Evolutionary conservation across 148 eudicot genomes (phyloP).

Genomic region (Persicaria tinctoria): DNA sequence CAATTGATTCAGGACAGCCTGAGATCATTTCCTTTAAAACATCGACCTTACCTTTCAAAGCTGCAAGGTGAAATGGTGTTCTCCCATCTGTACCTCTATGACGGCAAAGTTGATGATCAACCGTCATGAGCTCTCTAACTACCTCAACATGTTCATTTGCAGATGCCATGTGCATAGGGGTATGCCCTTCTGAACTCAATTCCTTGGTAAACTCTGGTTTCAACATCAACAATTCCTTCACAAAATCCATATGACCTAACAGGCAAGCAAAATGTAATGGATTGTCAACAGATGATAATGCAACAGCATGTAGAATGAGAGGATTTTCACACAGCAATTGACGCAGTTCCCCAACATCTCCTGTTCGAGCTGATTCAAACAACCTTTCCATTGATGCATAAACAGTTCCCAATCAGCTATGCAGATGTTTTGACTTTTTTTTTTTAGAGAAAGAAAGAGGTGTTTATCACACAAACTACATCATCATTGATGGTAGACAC

Average conservation of each 20-base stretch:
- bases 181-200: conserved; percentile 8
- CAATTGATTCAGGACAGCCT: conserved; percentile 25
- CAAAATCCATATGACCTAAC: conserved; percentile 3
- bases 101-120: conserved; percentile 22
- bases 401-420: neutral
- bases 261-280: conserved; percentile 5
- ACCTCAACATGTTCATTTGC: conserved; percentile 12
- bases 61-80: conserved; percentile 48
- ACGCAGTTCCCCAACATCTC: neutral
- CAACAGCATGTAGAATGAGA: neutral
- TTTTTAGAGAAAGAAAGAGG: neutral
- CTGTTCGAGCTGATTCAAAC: conserved; percentile 2
- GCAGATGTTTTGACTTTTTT: neutral
- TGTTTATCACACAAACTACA: neutral
- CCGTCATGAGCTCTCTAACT: conserved; percentile 25
- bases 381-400: neutral
- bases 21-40: conserved; percentile 32
- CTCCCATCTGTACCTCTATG: conserved; percentile 32
- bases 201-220: conserved; percentile 10
- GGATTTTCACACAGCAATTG: neutral
- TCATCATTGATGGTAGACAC: neutral
- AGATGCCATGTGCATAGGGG: conserved; percentile 14
- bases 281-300: conserved; percentile 5
- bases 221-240: neutral
- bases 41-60: conserved; percentile 32